A percentile compares a stretch with the other conserved stretches of the same genome.
Evolutionary conservation across 495 filamentous ascomycete species (phyloP).

Genomic region (Tuber brumale): DNA sequence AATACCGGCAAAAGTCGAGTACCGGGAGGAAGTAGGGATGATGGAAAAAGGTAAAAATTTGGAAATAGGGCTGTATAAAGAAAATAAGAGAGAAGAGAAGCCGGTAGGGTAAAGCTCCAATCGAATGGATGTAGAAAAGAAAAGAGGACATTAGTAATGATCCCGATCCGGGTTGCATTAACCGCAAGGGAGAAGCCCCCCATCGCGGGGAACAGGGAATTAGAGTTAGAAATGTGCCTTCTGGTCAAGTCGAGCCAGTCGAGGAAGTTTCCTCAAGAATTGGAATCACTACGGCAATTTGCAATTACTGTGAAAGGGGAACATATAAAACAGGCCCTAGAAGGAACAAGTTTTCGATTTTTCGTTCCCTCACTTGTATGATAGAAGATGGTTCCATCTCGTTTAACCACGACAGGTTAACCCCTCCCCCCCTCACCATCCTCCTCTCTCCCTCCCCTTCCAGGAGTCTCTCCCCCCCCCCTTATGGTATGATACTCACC

Average conservation of each 20-base stretch:
- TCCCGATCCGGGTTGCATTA: neutral
- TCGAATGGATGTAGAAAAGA: neutral
- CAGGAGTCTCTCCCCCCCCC: neutral
- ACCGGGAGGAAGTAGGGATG: neutral
- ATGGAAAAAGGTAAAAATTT: neutral
- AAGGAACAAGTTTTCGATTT: neutral
- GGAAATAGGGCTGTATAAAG: neutral
- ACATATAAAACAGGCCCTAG: neutral
- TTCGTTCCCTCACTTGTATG: constrained; percentile 18
- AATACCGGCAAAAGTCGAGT: neutral
- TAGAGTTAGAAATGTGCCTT: neutral
- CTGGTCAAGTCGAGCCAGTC: neutral
- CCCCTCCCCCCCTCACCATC: neutral
- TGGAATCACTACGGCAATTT: neutral
- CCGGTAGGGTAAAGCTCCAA: neutral
- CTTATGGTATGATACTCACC: too few relatives aligned
- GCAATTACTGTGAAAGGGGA: neutral
- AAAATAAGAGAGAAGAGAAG: neutral
- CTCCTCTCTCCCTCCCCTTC: neutral
- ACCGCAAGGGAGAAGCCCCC: neutral
- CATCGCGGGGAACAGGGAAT: neutral
- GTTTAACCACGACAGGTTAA: constrained; percentile 25
- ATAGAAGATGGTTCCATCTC: constrained; percentile 20
- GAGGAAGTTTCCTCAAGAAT: neutral
- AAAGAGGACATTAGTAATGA: neutral